Percentiles rank a stretch among this genome's conserved stretches.
Evolutionary conservation across 2,329 filamentous ascomycete species (phyloP).

Genomic region (Coniochaeta sp.): DNA sequence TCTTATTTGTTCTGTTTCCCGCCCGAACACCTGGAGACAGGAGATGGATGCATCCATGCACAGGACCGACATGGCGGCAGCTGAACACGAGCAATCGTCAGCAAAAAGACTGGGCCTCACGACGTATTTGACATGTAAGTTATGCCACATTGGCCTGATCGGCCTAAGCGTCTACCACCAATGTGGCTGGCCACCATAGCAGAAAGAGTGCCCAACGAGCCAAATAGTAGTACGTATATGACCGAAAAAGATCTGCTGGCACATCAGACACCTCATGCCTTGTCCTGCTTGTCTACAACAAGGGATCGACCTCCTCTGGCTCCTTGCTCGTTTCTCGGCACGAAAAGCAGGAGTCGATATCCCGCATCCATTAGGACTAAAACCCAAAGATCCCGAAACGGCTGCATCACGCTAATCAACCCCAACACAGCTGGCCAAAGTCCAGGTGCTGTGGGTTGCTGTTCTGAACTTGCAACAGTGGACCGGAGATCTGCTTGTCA

Average conservation of each 20-base stretch:
- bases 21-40: background rate
- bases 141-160: background rate
- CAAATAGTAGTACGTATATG: background rate
- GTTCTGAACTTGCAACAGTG: background rate
- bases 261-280: background rate
- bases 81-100: constrained; percentile 1
- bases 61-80: background rate
- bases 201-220: background rate
- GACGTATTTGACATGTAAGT: background rate
- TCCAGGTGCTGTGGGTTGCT: background rate
- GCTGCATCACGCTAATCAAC: background rate
- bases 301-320: background rate
- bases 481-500: background rate
- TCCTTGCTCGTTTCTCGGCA: background rate
- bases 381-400: background rate
- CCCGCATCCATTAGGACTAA: background rate
- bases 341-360: background rate
- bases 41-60: background rate
- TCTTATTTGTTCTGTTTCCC: background rate
- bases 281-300: background rate
- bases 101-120: background rate
- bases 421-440: background rate
- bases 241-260: background rate
- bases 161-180: background rate
- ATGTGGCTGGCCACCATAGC: background rate